phyloP scores from a whole-genome alignment of 2,329 filamentous ascomycete genomes.

The Keithomyces neogunnii region DNA sequence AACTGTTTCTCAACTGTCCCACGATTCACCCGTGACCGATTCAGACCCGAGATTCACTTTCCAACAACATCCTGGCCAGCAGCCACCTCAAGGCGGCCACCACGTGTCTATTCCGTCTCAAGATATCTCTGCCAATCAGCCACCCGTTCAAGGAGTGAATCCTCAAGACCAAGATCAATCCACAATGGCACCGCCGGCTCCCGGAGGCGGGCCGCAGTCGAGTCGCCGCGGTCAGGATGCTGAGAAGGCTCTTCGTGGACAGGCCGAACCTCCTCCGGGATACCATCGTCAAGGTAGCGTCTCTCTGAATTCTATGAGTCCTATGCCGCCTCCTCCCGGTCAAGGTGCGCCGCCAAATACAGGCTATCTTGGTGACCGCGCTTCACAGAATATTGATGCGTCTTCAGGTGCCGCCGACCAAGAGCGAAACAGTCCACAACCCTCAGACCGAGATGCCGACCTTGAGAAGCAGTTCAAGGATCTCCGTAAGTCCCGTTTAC shows the following conservation, averaged over 20 bases:
- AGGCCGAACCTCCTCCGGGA: slow-evolving; percentile 34
- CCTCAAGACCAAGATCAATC: slow-evolving; percentile 22
- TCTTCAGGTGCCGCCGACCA: slow-evolving; percentile 29
- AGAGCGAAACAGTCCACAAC: slow-evolving; percentile 50
- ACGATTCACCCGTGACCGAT: slow-evolving; percentile 49
- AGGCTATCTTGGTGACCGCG: slow-evolving; percentile 31
- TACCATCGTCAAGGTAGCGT: slow-evolving; percentile 46
- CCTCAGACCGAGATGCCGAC: slow-evolving; percentile 37
- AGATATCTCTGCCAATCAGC: slow-evolving; percentile 13
- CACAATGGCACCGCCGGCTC: slow-evolving; percentile 35
- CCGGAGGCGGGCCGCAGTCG: slow-evolving; percentile 32
- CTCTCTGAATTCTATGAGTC: slow-evolving; percentile 33
- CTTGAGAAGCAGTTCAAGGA: slow-evolving; percentile 50
- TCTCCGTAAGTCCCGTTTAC: slow-evolving; percentile 33
- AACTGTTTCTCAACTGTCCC: slow-evolving; percentile 53
- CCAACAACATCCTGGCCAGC: slow-evolving; percentile 35
- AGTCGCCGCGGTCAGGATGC: slow-evolving; percentile 40
- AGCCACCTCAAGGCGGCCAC: slow-evolving; percentile 34
- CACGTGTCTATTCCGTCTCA: slow-evolving; percentile 27
- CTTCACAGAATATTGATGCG: slow-evolving; percentile 34
- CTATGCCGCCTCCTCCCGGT: slow-evolving; percentile 31
- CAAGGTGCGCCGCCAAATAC: slow-evolving; percentile 20
- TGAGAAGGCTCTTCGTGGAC: slow-evolving; percentile 36
- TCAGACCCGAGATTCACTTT: slow-evolving; percentile 33
- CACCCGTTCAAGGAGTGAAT: neutral